Evolutionary conservation across 768 basidiomycete species (phyloP), one percentile per base, ranked within the genome.

Genomic region (Pleurotus salmoneostramineus): DNA sequence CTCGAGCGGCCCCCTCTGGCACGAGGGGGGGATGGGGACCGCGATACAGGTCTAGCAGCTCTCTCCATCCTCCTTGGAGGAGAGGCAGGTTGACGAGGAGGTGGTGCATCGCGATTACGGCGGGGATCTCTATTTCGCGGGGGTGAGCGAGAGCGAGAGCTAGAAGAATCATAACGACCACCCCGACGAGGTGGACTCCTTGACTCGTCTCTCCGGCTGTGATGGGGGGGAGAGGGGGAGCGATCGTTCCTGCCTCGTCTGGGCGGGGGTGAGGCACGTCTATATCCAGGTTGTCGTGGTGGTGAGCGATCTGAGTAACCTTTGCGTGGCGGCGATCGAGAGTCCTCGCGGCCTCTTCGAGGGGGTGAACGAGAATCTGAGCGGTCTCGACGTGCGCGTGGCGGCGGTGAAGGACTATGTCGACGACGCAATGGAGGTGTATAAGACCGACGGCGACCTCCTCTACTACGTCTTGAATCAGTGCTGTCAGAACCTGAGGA

Each of bases 311-410:
- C 40, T 5, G 14, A 1, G 42, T 12, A 32, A 32, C 12, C n/a
- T 14, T 21, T 47, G 34, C 54, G 52, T 8, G 40, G 52, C 14
- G 40, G 52, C 15, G 52, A 42, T 31, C 40, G 40, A 37, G 7
- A n/a, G 17, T 32, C 52, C 1, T 65, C 67, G 4, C 62, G 64
- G 14, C 69, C 62, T 50, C 70, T 67, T 11, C 62, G 63, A 1
- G 63, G 64, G 2, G 71, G 67, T 7, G 72, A 64, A 7, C 68
- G 64, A 46, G 67, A 56, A 58, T 67, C 12, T 55, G 59, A 59
- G 11, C 32, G 57, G 10, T 17, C 47, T 6, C 60, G 60, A 6
- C 58, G 60, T 50, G 15, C 21, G 49, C 62, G 63, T 45, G 50
- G 48, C 21, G 60, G 56, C 37, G 60, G 62, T 14, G 60, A 58